Base-by-base conservation (phyloP, 176 grass and related monocot species). In the Canna indica region DNA sequence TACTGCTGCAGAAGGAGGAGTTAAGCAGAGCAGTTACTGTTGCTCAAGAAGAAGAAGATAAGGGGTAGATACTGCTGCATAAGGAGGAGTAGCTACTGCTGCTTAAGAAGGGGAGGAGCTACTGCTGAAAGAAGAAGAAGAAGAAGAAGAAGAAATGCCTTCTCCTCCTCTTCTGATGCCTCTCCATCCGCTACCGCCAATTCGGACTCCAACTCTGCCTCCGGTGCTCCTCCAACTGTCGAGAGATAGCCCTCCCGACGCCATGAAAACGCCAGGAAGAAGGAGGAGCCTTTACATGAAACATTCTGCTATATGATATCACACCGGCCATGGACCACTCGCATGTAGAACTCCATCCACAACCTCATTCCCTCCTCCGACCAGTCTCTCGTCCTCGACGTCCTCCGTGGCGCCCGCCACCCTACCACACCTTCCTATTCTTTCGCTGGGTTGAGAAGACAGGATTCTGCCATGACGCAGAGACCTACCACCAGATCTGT, bases 291-390 rank as follows among this genome's bases (percentile, higher is more conserved):
- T 4, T 82, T 88, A 29, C 77, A 94, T 72, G 86, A 94, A 72
- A 97, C 89, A 31, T 80, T 97, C 52, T 82, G 88, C n/a, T 60
- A 81, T 77, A 92, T 97, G 88, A 97, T 97, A 82, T 75, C 84
- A 0, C 81, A 64, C 24, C 88, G 94, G 15, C 87, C 47, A 14
- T 97, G 89, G 94, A 97, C 89, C 17, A 97, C 94, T 36, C 94
- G 94, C 5, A 84, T 97, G 42, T 83, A 97, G 73, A 97, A 90
- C 84, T 92, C 94, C 35, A 83, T 97, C 77, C 94, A 84, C 3
- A 72, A 71, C 18, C 86, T 92, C n/a, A 74, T 68, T 28, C 86
- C 84, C 0, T 34, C 65, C 6, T 83, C 90, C 64, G 59, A 74
- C 53, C 71, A 81, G 42, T 41, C 61, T 24, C 84, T 97, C 46